These are phyloP conservation scores for Eucalyptus caleyi DNA, from an alignment of 345 rosid species.

Conservation along the genomic window DNA sequence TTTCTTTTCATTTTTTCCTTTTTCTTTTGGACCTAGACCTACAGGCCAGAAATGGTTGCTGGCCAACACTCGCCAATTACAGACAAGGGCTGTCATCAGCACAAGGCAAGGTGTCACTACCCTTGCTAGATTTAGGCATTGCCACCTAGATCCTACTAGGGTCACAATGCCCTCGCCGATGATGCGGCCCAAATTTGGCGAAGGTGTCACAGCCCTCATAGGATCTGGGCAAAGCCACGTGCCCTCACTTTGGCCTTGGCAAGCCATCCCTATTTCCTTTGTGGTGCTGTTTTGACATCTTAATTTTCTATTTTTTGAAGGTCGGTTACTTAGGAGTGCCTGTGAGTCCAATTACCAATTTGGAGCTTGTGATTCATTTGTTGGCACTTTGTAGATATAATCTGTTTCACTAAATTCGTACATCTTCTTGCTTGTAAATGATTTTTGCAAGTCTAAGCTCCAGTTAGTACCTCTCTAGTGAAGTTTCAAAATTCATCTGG, in stretches of 20 bases:
- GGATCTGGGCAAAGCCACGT: rapidly evolving
- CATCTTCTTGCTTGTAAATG: neutral
- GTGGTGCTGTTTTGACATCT: neutral
- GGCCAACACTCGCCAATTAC: no score
- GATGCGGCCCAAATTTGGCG: neutral
- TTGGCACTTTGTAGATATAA: neutral
- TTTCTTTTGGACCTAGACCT: no score
- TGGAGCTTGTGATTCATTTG: neutral
- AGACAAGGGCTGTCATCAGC: neutral
- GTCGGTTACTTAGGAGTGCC: neutral
- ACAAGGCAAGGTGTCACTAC: neutral
- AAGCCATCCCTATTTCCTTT: neutral
- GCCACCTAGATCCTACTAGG: neutral
- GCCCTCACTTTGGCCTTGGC: neutral
- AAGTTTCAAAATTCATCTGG: neutral
- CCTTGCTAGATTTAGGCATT: neutral
- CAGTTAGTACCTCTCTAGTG: rapidly evolving
- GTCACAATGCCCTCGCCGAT: neutral
- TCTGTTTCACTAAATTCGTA: neutral
- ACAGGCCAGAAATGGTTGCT: no score
- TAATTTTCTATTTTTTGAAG: neutral
- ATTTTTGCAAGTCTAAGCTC: neutral
- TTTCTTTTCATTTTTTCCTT: no score
- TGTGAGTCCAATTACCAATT: neutral
- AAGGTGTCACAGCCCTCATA: neutral